Conservation (phyloP, 2,329 filamentous ascomycete species). For the Sporothrix brunneoviolacea region DNA sequence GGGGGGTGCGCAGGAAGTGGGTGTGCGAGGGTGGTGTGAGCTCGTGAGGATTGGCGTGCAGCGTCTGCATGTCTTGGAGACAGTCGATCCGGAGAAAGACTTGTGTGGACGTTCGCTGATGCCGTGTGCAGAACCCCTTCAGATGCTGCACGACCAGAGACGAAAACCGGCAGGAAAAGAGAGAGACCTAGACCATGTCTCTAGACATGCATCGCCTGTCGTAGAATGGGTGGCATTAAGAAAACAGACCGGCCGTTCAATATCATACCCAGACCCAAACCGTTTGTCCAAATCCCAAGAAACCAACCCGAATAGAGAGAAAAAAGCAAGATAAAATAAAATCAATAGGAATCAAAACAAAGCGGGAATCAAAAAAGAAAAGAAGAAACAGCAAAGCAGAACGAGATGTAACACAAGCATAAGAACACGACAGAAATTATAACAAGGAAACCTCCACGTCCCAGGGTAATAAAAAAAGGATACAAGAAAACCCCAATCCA, state of each 20-base stretch:
- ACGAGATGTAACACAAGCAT: background rate
- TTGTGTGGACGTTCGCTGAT: no score
- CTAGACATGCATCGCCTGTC: no score
- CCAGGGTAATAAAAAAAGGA: conserved; percentile 2
- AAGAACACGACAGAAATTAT: background rate
- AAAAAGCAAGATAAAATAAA: background rate
- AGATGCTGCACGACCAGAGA: no score
- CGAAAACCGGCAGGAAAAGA: no score
- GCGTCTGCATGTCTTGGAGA: background rate
- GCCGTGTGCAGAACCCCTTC: no score
- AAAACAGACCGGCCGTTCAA: conserved; percentile 11
- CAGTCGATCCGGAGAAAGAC: no score
- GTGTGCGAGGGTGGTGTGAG: no score
- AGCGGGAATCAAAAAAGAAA: background rate
- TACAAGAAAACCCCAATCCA: background rate
- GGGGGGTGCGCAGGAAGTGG: no score
- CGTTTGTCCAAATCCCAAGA: background rate
- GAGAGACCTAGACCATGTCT: no score
- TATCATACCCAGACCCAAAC: background rate
- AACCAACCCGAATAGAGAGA: background rate
- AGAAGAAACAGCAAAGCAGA: background rate
- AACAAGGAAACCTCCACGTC: background rate
- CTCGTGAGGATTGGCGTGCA: background rate
- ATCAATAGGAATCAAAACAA: background rate
- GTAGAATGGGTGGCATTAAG: background rate